Conservation (phyloP, 2,329 filamentous ascomycete species). For the Coleophoma crateriformis region DNA sequence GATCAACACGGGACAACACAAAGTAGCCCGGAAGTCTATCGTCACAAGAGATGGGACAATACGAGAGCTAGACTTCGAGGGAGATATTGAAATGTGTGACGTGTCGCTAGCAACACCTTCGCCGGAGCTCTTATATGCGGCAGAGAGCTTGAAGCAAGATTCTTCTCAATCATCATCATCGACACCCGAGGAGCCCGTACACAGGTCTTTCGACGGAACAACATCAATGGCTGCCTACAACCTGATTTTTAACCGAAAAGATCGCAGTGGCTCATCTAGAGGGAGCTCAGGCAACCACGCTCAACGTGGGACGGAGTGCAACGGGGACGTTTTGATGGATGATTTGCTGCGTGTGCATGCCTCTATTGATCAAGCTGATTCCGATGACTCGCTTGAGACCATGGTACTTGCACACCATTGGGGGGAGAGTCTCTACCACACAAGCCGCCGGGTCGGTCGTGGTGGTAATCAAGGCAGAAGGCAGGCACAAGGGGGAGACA, state of each 20-base stretch:
- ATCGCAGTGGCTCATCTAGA: background rate
- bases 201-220: slow-evolving; percentile 15
- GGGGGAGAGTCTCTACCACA: slow-evolving; percentile 1
- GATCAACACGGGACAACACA: slow-evolving; percentile 27
- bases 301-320: slow-evolving; percentile 4
- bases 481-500: slow-evolving; percentile 10
- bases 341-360: slow-evolving; percentile 7
- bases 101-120: background rate
- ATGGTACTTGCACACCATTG: slow-evolving; percentile 3
- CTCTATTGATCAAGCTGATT: slow-evolving; percentile 1
- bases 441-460: background rate
- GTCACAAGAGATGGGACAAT: slow-evolving; percentile 25
- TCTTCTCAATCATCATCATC: background rate
- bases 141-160: background rate
- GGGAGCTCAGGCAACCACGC: slow-evolving; percentile 4
- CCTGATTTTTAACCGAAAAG: background rate
- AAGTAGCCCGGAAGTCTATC: slow-evolving; percentile 4
- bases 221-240: slow-evolving; percentile 1
- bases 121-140: background rate
- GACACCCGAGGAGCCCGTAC: background rate
- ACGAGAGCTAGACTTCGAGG: slow-evolving; percentile 10
- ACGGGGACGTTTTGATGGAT: slow-evolving; percentile 15
- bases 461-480: background rate
- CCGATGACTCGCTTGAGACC: slow-evolving; percentile 4
- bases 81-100: slow-evolving; percentile 16